Base-by-base conservation (phyloP, 2,329 filamentous ascomycete species). In the Aureobasidium sp. region DNA sequence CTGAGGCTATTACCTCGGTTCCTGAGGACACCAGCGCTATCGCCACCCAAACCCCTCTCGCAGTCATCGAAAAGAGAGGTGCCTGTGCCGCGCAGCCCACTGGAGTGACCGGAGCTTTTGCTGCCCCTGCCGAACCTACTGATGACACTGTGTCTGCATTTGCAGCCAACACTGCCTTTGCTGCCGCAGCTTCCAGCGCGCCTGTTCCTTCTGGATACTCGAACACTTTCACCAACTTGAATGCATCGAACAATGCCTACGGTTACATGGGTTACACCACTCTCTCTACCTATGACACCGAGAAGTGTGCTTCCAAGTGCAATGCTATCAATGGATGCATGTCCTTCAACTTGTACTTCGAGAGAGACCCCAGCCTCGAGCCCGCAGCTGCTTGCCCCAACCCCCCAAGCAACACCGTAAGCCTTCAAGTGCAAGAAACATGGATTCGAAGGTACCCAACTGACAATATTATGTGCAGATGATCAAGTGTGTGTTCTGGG, bases 401-500 rank as follows among this genome's bases (percentile, higher is more conserved):
- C 47, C 65, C 64, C 25, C n/a, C n/a, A n/a, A n/a, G n/a, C n/a
- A n/a, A n/a, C n/a, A n/a, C n/a, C n/a, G n/a, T n/a, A n/a, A n/a
- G n/a, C n/a, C n/a, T n/a, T n/a, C n/a, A n/a, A n/a, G n/a, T n/a
- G n/a, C n/a, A n/a, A n/a, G n/a, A n/a, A n/a, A n/a, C n/a, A n/a
- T n/a, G n/a, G n/a, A n/a, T n/a, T n/a, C n/a, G n/a, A n/a, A n/a
- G n/a, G n/a, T n/a, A n/a, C n/a, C n/a, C n/a, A n/a, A n/a, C n/a
- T n/a, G n/a, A n/a, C n/a, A n/a, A n/a, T n/a, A n/a, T n/a, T n/a
- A n/a, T n/a, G n/a, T n/a, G n/a, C n/a, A n/a, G n/a, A n/a, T n/a
- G n/a, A n/a, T n/a, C n/a, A n/a, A 42, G 37, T 65, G 64, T 40
- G 64, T 63, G n/a, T 64, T 61, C 57, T 65, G 61, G 61, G 61